phyloP scores from a whole-genome alignment of 1,284 basidiomycete genomes.

The Rhodofomes roseus region DNA sequence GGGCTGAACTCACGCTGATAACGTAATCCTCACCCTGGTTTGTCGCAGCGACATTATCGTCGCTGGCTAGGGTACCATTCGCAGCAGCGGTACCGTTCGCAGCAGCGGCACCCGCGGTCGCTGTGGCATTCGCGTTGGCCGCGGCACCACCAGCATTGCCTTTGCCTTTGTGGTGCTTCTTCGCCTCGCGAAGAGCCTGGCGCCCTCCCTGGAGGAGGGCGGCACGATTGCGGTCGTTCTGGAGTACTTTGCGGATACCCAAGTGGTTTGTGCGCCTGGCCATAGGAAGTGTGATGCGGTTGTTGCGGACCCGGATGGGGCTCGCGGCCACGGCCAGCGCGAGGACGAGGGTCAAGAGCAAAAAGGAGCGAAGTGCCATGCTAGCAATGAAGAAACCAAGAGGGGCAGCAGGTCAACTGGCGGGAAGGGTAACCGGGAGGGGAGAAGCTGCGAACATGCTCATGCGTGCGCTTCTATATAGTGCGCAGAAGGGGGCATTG shows the following conservation, averaged over 20 bases:
- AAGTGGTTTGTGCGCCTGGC: conserved; percentile 27
- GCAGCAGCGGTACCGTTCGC: not conserved
- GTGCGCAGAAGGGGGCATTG: not conserved
- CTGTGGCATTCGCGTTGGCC: not conserved
- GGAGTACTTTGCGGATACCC: conserved; percentile 19
- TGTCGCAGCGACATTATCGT: conserved; percentile 29
- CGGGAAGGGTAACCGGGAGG: not conserved
- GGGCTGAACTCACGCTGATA: conserved; percentile 20
- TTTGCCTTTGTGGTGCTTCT: conserved; percentile 6
- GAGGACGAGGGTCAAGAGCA: conserved; percentile 18
- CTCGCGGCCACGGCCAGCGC: conserved; percentile 20
- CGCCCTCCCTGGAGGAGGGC: conserved; percentile 15
- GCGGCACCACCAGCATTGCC: conserved; percentile 14
- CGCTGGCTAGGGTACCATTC: not conserved
- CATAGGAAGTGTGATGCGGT: conserved; percentile 21
- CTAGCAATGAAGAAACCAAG: conserved; percentile 3
- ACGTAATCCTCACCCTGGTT: conserved; percentile 35
- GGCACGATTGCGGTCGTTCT: conserved; percentile 24
- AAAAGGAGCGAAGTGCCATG: conserved; percentile 12
- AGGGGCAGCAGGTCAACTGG: conserved; percentile 2
- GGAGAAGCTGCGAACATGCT: not conserved
- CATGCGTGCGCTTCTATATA: not conserved
- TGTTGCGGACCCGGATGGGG: conserved; percentile 23
- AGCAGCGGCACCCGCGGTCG: not conserved
- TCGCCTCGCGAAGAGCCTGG: conserved; percentile 9